Percentiles rank a stretch among this genome's conserved stretches.
Conservation (phyloP, 805 yeast species). For the Yamadazyma scolyti region DNA sequence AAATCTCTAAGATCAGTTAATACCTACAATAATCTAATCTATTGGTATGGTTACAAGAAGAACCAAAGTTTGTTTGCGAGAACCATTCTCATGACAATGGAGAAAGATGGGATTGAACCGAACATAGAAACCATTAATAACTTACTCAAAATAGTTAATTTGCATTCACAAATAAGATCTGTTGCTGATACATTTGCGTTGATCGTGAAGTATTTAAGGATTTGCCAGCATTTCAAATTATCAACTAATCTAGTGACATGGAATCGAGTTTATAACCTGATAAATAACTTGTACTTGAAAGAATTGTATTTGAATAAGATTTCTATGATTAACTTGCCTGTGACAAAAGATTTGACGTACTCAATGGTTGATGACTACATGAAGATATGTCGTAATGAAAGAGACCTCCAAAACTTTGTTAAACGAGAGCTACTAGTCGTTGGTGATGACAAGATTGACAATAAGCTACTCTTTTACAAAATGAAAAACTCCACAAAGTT, state of each 20-base stretch:
- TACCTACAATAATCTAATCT: conserved; percentile 37
- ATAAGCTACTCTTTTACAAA: conserved; percentile 22
- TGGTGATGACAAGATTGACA: conserved; percentile 22
- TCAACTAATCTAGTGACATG: conserved; percentile 32
- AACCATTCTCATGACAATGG: conserved; percentile 37
- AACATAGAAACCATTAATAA: conserved; percentile 38
- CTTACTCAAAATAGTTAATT: conserved; percentile 26
- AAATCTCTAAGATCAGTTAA: conserved; percentile 27
- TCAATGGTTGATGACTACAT: conserved; percentile 33
- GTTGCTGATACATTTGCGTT: conserved; percentile 28
- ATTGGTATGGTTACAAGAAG: conserved; percentile 37
- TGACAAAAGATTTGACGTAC: conserved; percentile 25
- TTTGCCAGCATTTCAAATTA: conserved; percentile 22
- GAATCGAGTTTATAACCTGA: conserved; percentile 34
- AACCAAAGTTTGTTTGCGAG: conserved; percentile 39
- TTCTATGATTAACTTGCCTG: conserved; percentile 28
- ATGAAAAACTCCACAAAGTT: no score
- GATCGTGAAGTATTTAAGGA: conserved; percentile 25
- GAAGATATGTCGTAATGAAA: conserved; percentile 20
- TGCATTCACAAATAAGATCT: conserved; percentile 30
- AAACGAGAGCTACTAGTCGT: conserved; percentile 27
- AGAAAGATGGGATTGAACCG: conserved; percentile 37
- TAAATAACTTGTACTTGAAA: conserved; percentile 34
- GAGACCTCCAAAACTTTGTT: conserved; percentile 28
- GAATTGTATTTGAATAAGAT: conserved; percentile 32